phyloP scores from a whole-genome alignment of 176 grass and related monocot species.

The Hsuehochloa calcarea region DNA sequence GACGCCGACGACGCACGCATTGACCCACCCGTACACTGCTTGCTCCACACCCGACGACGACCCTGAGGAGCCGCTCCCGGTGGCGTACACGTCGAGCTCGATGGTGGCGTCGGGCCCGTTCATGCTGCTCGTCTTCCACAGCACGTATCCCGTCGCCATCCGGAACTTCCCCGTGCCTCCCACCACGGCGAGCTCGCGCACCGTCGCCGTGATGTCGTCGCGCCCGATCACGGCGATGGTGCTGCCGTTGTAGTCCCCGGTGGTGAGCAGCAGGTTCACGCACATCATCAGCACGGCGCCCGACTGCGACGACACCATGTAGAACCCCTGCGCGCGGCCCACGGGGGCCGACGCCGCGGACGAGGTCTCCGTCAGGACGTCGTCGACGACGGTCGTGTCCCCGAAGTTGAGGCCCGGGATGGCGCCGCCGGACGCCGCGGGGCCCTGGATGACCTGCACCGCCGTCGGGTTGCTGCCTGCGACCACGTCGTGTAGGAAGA shows the following conservation, averaged over 20 bases:
- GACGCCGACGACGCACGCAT: background rate
- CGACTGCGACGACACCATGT: conserved; percentile 30
- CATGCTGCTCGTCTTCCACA: conserved; percentile 28
- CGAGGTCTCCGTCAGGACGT: conserved; percentile 37
- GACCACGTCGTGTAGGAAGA: conserved; percentile 50
- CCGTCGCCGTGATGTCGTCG: conserved; percentile 13
- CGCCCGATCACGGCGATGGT: conserved; percentile 40
- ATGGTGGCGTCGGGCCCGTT: background rate
- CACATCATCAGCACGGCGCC: background rate
- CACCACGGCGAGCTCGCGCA: conserved; percentile 47
- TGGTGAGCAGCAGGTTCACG: conserved; percentile 39
- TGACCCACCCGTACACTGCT: background rate
- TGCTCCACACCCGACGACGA: background rate
- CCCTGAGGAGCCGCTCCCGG: background rate
- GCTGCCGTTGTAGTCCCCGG: conserved; percentile 44
- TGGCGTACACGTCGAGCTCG: conserved; percentile 37
- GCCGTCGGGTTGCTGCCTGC: conserved; percentile 32
- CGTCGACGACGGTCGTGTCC: conserved; percentile 27
- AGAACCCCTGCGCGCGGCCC: conserved; percentile 44
- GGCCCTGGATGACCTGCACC: conserved; percentile 29
- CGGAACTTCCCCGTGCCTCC: conserved; percentile 54
- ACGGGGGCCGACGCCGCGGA: background rate
- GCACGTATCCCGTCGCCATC: conserved; percentile 45
- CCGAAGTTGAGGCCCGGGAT: conserved; percentile 23
- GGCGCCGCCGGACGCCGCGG: background rate